Conservation (phyloP, 2,329 filamentous ascomycete species). For the Zasmidium angulare region DNA sequence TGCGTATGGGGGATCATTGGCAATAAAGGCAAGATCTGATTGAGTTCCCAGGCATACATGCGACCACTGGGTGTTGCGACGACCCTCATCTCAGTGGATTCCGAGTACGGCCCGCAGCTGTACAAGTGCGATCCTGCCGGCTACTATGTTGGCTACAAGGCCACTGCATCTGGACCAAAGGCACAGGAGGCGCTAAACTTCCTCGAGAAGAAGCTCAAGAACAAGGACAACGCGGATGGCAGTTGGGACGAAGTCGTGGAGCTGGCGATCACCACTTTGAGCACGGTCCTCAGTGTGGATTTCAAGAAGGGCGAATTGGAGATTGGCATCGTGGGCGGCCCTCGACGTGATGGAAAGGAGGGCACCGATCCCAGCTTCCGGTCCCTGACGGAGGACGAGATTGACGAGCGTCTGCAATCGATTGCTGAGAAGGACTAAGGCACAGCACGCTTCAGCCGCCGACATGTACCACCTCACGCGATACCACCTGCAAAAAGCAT, state of each 20-base stretch:
- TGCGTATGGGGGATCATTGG: slow-evolving; percentile 45
- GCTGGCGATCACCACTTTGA: slow-evolving; percentile 90
- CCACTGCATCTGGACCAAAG: slow-evolving; percentile 93
- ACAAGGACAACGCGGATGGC: slow-evolving; percentile 91
- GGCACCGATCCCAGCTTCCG: slow-evolving; percentile 79
- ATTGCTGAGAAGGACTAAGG: slow-evolving; percentile 96
- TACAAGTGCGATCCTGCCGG: slow-evolving; percentile 98
- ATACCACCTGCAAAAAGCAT: neutral
- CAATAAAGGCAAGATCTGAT: slow-evolving; percentile 32
- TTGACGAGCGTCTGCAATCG: slow-evolving; percentile 94
- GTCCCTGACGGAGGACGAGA: slow-evolving; percentile 92
- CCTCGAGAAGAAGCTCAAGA: slow-evolving; percentile 99
- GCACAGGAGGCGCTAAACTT: slow-evolving; percentile 98
- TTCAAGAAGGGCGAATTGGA: slow-evolving; percentile 99
- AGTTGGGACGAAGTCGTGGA: slow-evolving; percentile 98
- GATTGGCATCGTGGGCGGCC: slow-evolving; percentile 93
- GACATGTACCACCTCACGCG: slow-evolving; percentile 3
- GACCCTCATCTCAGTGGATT: slow-evolving; percentile 90
- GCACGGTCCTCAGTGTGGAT: slow-evolving; percentile 95
- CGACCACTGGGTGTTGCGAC: slow-evolving; percentile 93
- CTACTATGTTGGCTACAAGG: slow-evolving; percentile 98
- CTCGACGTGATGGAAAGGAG: slow-evolving; percentile 76
- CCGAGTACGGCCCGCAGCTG: slow-evolving; percentile 87
- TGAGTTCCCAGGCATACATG: slow-evolving; percentile 77
- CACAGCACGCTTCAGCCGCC: slow-evolving; percentile 6